Base-by-base conservation (phyloP, 164 flowering plant species). In the Magnolia officinalis region DNA sequence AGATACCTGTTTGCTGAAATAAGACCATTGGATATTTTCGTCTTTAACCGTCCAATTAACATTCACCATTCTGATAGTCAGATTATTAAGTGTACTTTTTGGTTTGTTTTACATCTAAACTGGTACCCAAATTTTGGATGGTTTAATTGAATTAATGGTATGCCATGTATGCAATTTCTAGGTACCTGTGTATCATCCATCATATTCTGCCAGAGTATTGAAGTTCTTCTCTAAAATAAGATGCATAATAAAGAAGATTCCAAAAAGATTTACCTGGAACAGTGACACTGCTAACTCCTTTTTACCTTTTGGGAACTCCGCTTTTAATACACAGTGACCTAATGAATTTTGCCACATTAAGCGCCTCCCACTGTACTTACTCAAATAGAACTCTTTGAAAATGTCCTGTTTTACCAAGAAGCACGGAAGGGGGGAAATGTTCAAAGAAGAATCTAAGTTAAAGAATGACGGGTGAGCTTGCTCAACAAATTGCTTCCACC, bases 291-390 rank as follows among this genome's bases (percentile, higher is more conserved):
- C 92, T 80, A 94, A 87, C 88, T 94, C 98, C 90, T 92, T 94
- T 87, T 86, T 94, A 73, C 97, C 98, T 78, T 91, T 92, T 0
- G 90, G 92, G 75, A 91, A 94, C 72, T 89, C 93, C 63, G 98
- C 95, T 80, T 94, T 94, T 78, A 94, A 75, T 18, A 91, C 96
- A 86, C 98, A 94, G 74, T 94, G 98, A 79, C 98, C 98, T 72
- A 91, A 83, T 72, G 96, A 94, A 79, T 90, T 94, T 85, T 92
- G 98, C 98, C 98, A 94, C 98, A 94, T 92, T 78, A 94, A 83
- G 45, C 96, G 92, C 84, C 98, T 87, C 52, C 98, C 97, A 81
- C 92, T 92, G 79, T 94, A 86, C 79, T 94, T 94, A 78, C 98
- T 91, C 6, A 94, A 80, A 83, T 94, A 94, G 82, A 94, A 94